phyloP scores from a whole-genome alignment of 208 protist genomes.

The Leptomonas seymouri region DNA sequence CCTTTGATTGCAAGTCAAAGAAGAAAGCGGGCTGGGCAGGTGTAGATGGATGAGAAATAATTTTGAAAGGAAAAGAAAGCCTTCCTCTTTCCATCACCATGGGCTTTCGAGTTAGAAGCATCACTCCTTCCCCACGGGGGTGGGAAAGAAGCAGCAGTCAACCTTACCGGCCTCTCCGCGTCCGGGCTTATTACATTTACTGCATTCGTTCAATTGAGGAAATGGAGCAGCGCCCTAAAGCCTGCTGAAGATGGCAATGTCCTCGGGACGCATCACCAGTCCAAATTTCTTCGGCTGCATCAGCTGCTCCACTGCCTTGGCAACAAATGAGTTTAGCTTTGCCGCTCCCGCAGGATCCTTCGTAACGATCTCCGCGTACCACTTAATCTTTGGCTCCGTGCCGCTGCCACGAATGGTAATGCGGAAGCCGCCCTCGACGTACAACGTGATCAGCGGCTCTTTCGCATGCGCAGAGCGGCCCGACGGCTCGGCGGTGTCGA shows the following conservation, averaged over 20 bases:
- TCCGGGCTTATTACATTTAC: background rate
- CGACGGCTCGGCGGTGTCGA: slow-evolving; percentile 59
- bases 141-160: too few species aligned
- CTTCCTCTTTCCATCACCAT: too few species aligned
- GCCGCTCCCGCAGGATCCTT: slow-evolving; percentile 24
- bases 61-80: too few species aligned
- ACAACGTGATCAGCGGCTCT: slow-evolving; percentile 96
- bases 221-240: background rate
- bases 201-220: background rate
- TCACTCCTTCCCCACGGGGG: too few species aligned
- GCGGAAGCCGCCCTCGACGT: slow-evolving; percentile 91
- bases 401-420: slow-evolving; percentile 96
- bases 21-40: too few species aligned
- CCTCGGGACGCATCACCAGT: slow-evolving; percentile 47
- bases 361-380: slow-evolving; percentile 75
- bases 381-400: slow-evolving; percentile 99
- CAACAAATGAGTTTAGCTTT: slow-evolving; percentile 48
- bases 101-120: too few species aligned
- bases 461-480: slow-evolving; percentile 61
- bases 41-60: too few species aligned
- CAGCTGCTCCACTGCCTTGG: slow-evolving; percentile 55
- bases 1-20: too few species aligned
- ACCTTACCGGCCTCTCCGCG: too few species aligned
- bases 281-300: slow-evolving; percentile 66
- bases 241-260: slow-evolving; percentile 22